A percentile compares a stretch with the other conserved stretches of the same genome.
These are phyloP conservation scores for Pezicula radicicola DNA, from an alignment of 2,329 filamentous ascomycete species.

Conservation along the genomic window DNA sequence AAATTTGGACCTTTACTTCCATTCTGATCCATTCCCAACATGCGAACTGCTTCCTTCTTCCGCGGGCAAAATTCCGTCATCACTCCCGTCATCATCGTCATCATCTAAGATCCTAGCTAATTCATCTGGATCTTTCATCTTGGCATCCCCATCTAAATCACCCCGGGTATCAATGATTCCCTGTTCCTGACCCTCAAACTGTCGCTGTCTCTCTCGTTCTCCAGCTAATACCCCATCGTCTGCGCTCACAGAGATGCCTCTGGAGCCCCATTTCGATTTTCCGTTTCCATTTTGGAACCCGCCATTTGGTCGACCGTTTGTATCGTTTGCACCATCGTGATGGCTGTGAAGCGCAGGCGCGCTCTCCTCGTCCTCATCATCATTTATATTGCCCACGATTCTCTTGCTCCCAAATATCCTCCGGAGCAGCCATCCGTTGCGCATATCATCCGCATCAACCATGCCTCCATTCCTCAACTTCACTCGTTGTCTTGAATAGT, in stretches of 20 bases:
- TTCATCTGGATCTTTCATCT: slow-evolving; percentile 66
- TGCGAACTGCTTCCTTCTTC: slow-evolving; percentile 6
- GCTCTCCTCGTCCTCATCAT: slow-evolving; percentile 14
- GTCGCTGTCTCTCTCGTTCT: slow-evolving; percentile 39
- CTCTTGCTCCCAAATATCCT: slow-evolving; percentile 70
- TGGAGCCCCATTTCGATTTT: slow-evolving; percentile 49
- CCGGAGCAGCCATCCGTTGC: slow-evolving; percentile 79
- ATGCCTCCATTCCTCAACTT: slow-evolving; percentile 87
- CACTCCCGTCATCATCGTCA: slow-evolving; percentile 38
- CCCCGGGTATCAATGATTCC: slow-evolving; percentile 39
- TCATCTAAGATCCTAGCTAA: slow-evolving; percentile 58
- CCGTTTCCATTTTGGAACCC: slow-evolving; percentile 3
- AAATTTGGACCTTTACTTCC: slow-evolving; percentile 14
- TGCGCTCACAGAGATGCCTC: slow-evolving; percentile 65
- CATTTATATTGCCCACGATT: slow-evolving; percentile 40
- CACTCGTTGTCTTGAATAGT: slow-evolving; percentile 88
- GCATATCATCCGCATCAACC: slow-evolving; percentile 85
- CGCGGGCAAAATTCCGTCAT: slow-evolving; percentile 15
- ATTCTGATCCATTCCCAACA: slow-evolving; percentile 23
- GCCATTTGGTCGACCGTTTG: slow-evolving; percentile 1
- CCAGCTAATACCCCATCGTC: slow-evolving; percentile 56
- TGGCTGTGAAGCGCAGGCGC: slow-evolving; percentile 20
- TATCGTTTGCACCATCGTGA: slow-evolving; percentile 14
- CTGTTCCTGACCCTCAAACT: slow-evolving; percentile 39
- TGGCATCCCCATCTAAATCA: slow-evolving; percentile 57